A percentile compares a stretch with the other conserved stretches of the same genome.
Evolutionary conservation across 2,329 filamentous ascomycete species (phyloP).

Genomic region (Ophiostoma piceae): DNA sequence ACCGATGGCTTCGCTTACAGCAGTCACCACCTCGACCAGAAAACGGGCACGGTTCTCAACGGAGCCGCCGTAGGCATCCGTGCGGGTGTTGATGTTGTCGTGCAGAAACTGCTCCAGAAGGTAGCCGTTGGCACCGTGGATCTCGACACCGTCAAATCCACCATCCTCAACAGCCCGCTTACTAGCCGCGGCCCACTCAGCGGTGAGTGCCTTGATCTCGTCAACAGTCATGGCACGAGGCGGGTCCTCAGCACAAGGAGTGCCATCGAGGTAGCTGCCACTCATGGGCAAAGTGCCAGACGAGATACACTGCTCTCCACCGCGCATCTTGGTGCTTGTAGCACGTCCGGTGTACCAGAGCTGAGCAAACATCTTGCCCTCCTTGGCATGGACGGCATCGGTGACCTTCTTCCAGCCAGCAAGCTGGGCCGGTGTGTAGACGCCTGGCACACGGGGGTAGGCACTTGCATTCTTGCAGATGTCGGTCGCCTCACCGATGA

Average conservation of each 20-base stretch:
- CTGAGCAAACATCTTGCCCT: slow-evolving; percentile 38
- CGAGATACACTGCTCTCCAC: slow-evolving; percentile 34
- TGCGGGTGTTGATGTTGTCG: slow-evolving; percentile 49
- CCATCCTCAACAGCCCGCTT: slow-evolving; percentile 42
- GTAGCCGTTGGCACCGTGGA: slow-evolving; percentile 41
- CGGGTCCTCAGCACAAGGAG: slow-evolving; percentile 28
- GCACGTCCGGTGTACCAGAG: slow-evolving; percentile 43
- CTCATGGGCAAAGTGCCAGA: slow-evolving; percentile 41
- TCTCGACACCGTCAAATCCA: slow-evolving; percentile 46
- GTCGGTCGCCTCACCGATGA: slow-evolving; percentile 47
- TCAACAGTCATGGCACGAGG: slow-evolving; percentile 59
- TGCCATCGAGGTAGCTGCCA: slow-evolving; percentile 30
- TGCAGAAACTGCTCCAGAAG: slow-evolving; percentile 52
- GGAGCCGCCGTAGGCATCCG: slow-evolving; percentile 50
- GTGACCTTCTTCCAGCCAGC: slow-evolving; percentile 25
- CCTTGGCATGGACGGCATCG: slow-evolving; percentile 26
- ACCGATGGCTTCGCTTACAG: slow-evolving; percentile 48
- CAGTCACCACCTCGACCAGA: slow-evolving; percentile 47
- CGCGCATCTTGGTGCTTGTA: slow-evolving; percentile 36
- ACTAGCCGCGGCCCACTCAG: slow-evolving; percentile 50
- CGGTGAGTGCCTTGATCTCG: slow-evolving; percentile 59
- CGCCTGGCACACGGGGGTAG: slow-evolving; percentile 22
- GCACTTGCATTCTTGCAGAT: slow-evolving; percentile 32
- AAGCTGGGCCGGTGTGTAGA: slow-evolving; percentile 24
- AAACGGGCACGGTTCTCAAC: slow-evolving; percentile 52